These are phyloP conservation scores for Endotrypanum monterogeii DNA, from an alignment of 208 protist species.

Conservation along the genomic window DNA sequence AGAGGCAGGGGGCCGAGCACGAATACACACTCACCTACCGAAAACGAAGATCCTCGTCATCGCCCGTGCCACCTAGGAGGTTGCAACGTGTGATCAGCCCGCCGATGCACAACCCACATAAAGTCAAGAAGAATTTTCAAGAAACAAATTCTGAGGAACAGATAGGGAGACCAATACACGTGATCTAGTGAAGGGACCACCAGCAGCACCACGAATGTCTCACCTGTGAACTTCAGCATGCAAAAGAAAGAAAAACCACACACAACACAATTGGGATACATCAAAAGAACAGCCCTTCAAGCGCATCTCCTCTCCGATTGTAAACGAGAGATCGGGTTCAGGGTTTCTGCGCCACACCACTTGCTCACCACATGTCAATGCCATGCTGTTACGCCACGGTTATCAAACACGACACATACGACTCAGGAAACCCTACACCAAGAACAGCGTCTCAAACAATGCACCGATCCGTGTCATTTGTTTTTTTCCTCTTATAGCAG, in stretches of 20 bases:
- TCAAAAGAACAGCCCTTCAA: background rate
- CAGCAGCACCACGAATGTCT: background rate
- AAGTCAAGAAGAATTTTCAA: background rate
- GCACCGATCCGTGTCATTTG: too few relatives aligned
- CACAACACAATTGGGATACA: background rate
- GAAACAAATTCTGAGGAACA: background rate
- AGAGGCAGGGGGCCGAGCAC: background rate
- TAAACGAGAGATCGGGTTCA: too few relatives aligned
- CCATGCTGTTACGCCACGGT: too few relatives aligned
- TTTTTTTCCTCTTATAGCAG: too few relatives aligned
- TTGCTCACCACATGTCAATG: too few relatives aligned
- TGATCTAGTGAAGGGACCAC: background rate
- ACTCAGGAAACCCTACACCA: too few relatives aligned
- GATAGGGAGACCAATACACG: background rate
- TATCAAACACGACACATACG: too few relatives aligned
- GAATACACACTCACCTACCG: background rate
- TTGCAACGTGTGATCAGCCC: background rate
- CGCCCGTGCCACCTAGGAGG: background rate
- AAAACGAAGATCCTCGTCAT: background rate
- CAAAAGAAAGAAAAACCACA: too few relatives aligned
- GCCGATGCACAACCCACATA: background rate
- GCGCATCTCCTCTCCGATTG: too few relatives aligned
- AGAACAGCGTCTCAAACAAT: too few relatives aligned
- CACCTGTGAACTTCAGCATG: background rate
- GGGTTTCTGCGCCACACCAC: too few relatives aligned